Conservation (phyloP, 1,284 basidiomycete genomes). For the Microbotryum lychnidis-dioicae region DNA sequence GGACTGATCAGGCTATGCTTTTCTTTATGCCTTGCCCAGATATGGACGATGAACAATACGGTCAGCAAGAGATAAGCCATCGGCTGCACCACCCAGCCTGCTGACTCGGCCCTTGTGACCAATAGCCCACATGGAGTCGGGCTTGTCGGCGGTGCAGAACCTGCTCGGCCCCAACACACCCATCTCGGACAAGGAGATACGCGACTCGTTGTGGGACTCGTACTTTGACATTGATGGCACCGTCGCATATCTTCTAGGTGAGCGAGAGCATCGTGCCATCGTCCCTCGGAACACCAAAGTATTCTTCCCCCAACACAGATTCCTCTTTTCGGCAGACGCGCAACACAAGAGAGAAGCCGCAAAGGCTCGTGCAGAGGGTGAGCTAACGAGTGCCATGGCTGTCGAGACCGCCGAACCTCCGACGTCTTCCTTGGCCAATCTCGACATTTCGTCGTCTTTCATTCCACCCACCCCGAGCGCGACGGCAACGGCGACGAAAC, state of each 20-base stretch:
- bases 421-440: not conserved
- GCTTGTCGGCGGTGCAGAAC: slow-evolving; percentile 57
- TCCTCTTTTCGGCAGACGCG: slow-evolving; percentile 16
- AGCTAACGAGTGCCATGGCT: slow-evolving; percentile 38
- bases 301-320: slow-evolving; percentile 26
- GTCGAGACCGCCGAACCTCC: not conserved
- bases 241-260: slow-evolving; percentile 56
- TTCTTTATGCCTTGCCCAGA: not conserved
- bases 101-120: not conserved
- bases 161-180: slow-evolving; percentile 61
- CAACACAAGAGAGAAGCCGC: slow-evolving; percentile 31
- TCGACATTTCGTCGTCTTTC: not conserved
- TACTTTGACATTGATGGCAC: slow-evolving; percentile 80
- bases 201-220: slow-evolving; percentile 75
- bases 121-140: slow-evolving; percentile 63
- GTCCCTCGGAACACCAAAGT: slow-evolving; percentile 4
- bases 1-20: not conserved
- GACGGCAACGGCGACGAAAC: not conserved
- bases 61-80: not conserved
- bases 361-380: slow-evolving; percentile 66
- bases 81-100: not conserved
- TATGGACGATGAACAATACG: slow-evolving; percentile 54
- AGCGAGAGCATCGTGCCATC: not conserved
- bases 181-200: slow-evolving; percentile 65
- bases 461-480: slow-evolving; percentile 37